A percentile compares a stretch with the other conserved stretches of the same genome.
phyloP scores from a whole-genome alignment of 1,139 yeast species.

The Sugiyamaella castrensis region DNA sequence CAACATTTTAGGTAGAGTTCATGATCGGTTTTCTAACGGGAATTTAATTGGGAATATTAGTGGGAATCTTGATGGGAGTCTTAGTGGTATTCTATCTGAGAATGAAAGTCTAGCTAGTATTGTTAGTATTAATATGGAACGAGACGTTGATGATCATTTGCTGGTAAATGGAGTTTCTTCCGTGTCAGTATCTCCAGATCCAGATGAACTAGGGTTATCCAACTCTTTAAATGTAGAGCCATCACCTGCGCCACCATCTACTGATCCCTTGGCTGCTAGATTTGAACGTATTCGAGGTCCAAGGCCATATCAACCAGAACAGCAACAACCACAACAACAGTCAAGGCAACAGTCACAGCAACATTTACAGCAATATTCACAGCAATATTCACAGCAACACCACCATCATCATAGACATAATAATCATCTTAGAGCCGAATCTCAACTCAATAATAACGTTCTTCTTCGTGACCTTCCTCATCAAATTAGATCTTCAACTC shows the following conservation, averaged over 20 bases:
- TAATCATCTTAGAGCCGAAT: background rate
- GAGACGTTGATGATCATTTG: too few relatives aligned
- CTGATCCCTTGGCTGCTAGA: constrained; percentile 25
- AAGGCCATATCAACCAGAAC: constrained; percentile 15
- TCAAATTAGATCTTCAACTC: background rate
- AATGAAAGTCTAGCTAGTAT: too few relatives aligned
- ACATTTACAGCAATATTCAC: background rate
- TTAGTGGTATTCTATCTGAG: too few relatives aligned
- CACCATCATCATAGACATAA: background rate
- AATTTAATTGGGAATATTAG: too few relatives aligned
- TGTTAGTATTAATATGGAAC: too few relatives aligned
- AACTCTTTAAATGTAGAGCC: too few relatives aligned
- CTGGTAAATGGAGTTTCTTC: too few relatives aligned
- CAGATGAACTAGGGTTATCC: too few relatives aligned
- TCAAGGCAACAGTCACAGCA: background rate
- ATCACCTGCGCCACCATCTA: background rate
- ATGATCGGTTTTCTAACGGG: too few relatives aligned
- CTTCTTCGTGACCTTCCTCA: background rate
- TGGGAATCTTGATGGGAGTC: too few relatives aligned
- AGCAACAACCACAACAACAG: constrained; percentile 6
- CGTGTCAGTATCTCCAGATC: too few relatives aligned
- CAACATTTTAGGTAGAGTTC: too few relatives aligned
- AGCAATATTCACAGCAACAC: background rate
- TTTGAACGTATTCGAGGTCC: constrained; percentile 26
- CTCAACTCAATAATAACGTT: background rate